Evolutionary conservation across 106 monocot genomes (phyloP), one percentile per base, ranked within the genome.

Genomic region (Dendrobium catenatum): DNA sequence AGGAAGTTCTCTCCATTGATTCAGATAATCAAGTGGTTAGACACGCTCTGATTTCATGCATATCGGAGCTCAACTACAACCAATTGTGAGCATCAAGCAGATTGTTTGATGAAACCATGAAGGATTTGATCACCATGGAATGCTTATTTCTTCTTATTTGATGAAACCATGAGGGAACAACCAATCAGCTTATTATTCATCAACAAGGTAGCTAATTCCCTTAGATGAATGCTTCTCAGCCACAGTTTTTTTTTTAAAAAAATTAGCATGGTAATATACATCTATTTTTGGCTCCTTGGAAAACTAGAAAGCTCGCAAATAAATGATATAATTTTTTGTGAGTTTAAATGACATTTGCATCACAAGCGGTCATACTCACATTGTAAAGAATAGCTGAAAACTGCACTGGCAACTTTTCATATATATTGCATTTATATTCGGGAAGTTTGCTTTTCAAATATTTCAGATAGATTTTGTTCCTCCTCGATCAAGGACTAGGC

Each of bases 391-490:
- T 46, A 46, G 46, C 46, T 46, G 46, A 46, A 46, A 0, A 9
- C 46, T 46, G 46, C 9, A 46, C 6, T 1, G 13, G 2, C 13
- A 51, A 13, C 10, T 3, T 51, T 51, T 51, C 51, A 15, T 51
- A 51, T 51, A 13, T 51, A 37, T 66, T 3, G 20, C 64, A 81
- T 20, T 72, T 92, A 4, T 58, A 47, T 20, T 79, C 83, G n/a
- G 93, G 91, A 77, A 93, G 79, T 81, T 89, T 96, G 80, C 93
- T 89, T 73, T 91, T 96, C 49, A 96, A 82, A 72, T 96, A 96
- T 9, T 81, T 84, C 47, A 96, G 93, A 61, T 84, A 77, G 88
- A 88, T 64, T 96, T 96, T 18, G 93, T 96, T 48, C 1, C 9
- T 79, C 96, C 93, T 54, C 87, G 81, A 76, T 96, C 93, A 78